Evolutionary conservation across 73 alveolate genomes (phyloP), one percentile per base, ranked within the genome.

Genomic region (Uronychia binucleata): DNA sequence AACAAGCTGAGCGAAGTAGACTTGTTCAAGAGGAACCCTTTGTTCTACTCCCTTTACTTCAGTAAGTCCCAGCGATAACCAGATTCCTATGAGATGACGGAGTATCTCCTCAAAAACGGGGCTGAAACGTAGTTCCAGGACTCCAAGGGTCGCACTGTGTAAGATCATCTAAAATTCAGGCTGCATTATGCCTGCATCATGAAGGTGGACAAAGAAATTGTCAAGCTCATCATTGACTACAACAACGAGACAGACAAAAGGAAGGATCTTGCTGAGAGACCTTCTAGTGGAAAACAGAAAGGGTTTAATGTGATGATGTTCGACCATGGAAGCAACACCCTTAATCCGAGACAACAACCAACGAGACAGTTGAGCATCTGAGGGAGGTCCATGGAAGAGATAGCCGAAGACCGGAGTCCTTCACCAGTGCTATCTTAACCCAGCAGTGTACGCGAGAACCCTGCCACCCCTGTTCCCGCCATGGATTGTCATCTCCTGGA

Each of bases 131-230:
- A 32, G 58, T 31, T 77, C 1, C 8, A 32, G 59, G 92, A 86
- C 76, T 1, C 31, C 0, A 11, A 26, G 1, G 78, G 79, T 0
- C 60, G 90, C 29, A 75, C 28, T 31, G 77, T 81, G 28, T 80
- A 80, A 80, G 28, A 29, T 11, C 1, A 35, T 0, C 1, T 46
- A 26, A 19, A 30, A 5, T 46, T 19, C 57, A 80, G 87, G 0
- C 75, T 81, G 82, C 88, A 81, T 60, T 81, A 81, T 81, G 74
- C 90, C 34, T 74, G 84, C 75, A 75, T 83, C n/a, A 1, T 75
- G 14, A 33, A 75, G 34, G 83, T 76, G 34, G 83, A 83, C 30
- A 83, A 75, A 58, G 77, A 83, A 83, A 83, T 83, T 11, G 30
- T 83, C 32, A 27, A 83, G 46, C 77, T 83, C 79, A 14, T 83